These are phyloP conservation scores for Endocladia muricata DNA, from an alignment of 31 red algal genomes.

Conservation along the genomic window DNA sequence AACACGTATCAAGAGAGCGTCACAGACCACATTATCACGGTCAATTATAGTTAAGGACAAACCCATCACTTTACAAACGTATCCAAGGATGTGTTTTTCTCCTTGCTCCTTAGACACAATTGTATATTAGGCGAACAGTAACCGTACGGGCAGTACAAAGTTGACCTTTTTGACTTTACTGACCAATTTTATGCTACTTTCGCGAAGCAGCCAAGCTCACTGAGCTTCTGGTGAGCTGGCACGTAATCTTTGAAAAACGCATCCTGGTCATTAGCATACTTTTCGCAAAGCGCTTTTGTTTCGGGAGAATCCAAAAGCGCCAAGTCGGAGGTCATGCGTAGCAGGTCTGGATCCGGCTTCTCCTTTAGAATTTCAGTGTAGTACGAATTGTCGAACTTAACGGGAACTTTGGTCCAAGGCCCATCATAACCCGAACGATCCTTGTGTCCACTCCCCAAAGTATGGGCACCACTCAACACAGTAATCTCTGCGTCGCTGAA, in stretches of 20 bases:
- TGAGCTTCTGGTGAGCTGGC: constrained; percentile 89
- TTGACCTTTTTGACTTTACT: too few species aligned
- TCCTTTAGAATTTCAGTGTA: constrained; percentile 85
- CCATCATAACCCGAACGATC: constrained; percentile 86
- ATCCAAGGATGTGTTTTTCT: too few species aligned
- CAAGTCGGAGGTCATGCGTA: constrained; percentile 82
- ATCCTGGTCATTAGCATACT: constrained; percentile 78
- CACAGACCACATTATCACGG: too few species aligned
- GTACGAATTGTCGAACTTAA: constrained; percentile 92
- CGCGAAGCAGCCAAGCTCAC: constrained; percentile 78
- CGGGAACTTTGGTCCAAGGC: constrained; percentile 89
- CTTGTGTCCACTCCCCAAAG: constrained; percentile 75
- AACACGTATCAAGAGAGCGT: too few species aligned
- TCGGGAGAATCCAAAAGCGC: constrained; percentile 79
- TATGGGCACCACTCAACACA: constrained; percentile 89
- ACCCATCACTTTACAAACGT: too few species aligned
- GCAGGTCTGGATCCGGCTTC: constrained; percentile 68
- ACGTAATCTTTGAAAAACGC: constrained; percentile 90
- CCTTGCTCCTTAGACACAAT: too few species aligned
- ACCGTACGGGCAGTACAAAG: too few species aligned
- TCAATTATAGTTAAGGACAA: too few species aligned
- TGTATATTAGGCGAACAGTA: too few species aligned
- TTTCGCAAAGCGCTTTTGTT: constrained; percentile 69
- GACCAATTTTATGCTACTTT: too few species aligned
- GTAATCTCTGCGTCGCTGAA: constrained; percentile 94